These are phyloP conservation scores for Corynespora cassiicola DNA, from an alignment of 2,329 filamentous ascomycete genomes.

Conservation along the genomic window DNA sequence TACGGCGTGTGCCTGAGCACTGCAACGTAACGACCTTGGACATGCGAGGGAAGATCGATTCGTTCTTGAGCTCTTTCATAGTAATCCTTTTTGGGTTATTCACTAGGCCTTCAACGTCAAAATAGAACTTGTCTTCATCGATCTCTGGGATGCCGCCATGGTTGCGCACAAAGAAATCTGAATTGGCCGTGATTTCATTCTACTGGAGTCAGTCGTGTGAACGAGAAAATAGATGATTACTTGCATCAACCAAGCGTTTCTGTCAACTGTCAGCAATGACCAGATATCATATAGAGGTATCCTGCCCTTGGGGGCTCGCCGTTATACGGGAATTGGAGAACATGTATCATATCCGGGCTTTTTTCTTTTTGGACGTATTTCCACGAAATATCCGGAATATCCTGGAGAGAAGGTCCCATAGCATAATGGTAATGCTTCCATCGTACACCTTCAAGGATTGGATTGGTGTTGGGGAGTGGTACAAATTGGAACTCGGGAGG, in stretches of 20 bases:
- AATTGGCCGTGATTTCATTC: conserved; percentile 66
- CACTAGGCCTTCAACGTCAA: conserved; percentile 67
- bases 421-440: conserved; percentile 57
- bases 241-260: conserved; percentile 59
- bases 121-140: conserved; percentile 59
- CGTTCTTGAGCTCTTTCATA: conserved; percentile 66
- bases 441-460: conserved; percentile 51
- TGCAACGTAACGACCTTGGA: conserved; percentile 68
- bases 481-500: conserved; percentile 53
- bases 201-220: conserved; percentile 23
- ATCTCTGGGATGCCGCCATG: conserved; percentile 75
- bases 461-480: conserved; percentile 52
- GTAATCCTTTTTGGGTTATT: conserved; percentile 64
- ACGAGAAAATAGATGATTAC: conserved; percentile 1
- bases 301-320: conserved; percentile 50
- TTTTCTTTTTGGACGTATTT: conserved; percentile 54
- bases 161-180: conserved; percentile 72
- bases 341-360: conserved; percentile 54
- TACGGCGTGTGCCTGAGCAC: conserved; percentile 71
- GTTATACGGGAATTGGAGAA: conserved; percentile 57
- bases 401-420: conserved; percentile 43
- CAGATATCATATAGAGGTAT: not conserved
- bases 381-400: conserved; percentile 63
- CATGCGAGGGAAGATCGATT: conserved; percentile 65
- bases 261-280: conserved; percentile 12